These are phyloP conservation scores for Talaromyces sp. DNA, from an alignment of 2,329 filamentous ascomycete genomes.

Conservation along the genomic window DNA sequence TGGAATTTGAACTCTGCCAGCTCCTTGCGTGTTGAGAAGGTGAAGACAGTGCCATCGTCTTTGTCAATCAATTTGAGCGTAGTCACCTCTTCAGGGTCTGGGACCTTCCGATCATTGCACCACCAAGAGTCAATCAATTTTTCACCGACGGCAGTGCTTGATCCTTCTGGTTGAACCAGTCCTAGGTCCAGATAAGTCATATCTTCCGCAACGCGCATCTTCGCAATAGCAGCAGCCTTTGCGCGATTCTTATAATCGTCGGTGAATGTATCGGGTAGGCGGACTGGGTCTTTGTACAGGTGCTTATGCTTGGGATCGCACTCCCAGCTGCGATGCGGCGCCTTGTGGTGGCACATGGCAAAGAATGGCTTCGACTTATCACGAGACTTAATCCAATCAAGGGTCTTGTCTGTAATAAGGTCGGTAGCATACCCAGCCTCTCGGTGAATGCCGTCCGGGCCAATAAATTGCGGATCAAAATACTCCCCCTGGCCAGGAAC, in stretches of 20 bases:
- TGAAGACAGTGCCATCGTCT: constrained; percentile 51
- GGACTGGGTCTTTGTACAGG: constrained; percentile 52
- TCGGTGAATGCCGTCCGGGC: constrained; percentile 34
- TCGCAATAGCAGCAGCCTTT: constrained; percentile 52
- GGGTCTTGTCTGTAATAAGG: constrained; percentile 55
- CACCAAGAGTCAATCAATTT: constrained; percentile 26
- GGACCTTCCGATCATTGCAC: constrained; percentile 44
- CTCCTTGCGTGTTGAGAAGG: constrained; percentile 46
- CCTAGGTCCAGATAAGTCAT: constrained; percentile 56
- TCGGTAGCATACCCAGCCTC: constrained; percentile 55
- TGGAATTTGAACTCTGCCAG: constrained; percentile 60
- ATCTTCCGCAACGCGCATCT: constrained; percentile 57
- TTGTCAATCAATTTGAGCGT: constrained; percentile 48
- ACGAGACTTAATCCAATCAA: constrained; percentile 46
- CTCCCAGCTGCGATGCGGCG: constrained; percentile 58
- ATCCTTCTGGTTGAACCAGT: constrained; percentile 56
- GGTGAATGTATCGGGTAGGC: constrained; percentile 55
- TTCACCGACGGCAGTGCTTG: constrained; percentile 40
- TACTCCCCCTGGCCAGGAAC: constrained; percentile 58
- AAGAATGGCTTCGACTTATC: constrained; percentile 51
- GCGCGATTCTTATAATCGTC: constrained; percentile 60
- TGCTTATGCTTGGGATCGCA: constrained; percentile 53
- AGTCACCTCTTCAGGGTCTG: constrained; percentile 37
- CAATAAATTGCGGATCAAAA: constrained; percentile 55
- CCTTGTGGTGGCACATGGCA: constrained; percentile 61